Percentiles rank a stretch among this genome's conserved stretches.
Evolutionary conservation across 306 rosid genomes (phyloP).

Genomic region (Cucumis hystrix): DNA sequence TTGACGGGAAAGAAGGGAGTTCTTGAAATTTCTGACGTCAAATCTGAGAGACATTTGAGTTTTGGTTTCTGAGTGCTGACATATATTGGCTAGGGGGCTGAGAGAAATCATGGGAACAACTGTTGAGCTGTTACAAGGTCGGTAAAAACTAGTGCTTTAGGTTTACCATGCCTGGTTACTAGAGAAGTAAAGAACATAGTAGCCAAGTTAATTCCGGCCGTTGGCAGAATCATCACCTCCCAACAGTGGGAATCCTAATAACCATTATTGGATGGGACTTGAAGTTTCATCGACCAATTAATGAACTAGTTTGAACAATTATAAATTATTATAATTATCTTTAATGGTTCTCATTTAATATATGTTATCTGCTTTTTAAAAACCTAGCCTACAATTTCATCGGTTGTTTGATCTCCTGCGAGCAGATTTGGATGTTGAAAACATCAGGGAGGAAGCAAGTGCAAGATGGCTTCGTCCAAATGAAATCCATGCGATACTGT

Average conservation of each 20-base stretch:
- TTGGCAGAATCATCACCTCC: not conserved
- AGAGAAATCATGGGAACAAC: not conserved
- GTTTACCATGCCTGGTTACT: not conserved
- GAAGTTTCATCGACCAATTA: not conserved
- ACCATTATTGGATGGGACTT: not conserved
- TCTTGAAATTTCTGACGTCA: not conserved
- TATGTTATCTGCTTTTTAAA: not conserved
- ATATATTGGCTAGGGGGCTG: not conserved
- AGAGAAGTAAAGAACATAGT: not conserved
- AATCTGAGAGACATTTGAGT: not conserved
- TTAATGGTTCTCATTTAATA: not conserved
- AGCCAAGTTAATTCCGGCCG: not conserved
- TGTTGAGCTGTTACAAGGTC: not conserved
- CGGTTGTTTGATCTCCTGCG: slow-evolving; percentile 14
- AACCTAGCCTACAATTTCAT: slow-evolving; percentile 1
- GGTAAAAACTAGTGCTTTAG: not conserved
- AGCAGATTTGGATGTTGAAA: slow-evolving; percentile 59
- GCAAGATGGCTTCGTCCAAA: slow-evolving; percentile 96
- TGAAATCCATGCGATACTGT: slow-evolving; percentile 85
- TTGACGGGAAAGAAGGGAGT: not conserved
- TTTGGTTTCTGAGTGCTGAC: not conserved
- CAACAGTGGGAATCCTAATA: not conserved
- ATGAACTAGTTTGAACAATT: not conserved
- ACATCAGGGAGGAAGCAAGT: slow-evolving; percentile 62
- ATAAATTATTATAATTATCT: not conserved